Conservation (phyloP, 2,329 filamentous ascomycete genomes). For the Fusarium begoniae region DNA sequence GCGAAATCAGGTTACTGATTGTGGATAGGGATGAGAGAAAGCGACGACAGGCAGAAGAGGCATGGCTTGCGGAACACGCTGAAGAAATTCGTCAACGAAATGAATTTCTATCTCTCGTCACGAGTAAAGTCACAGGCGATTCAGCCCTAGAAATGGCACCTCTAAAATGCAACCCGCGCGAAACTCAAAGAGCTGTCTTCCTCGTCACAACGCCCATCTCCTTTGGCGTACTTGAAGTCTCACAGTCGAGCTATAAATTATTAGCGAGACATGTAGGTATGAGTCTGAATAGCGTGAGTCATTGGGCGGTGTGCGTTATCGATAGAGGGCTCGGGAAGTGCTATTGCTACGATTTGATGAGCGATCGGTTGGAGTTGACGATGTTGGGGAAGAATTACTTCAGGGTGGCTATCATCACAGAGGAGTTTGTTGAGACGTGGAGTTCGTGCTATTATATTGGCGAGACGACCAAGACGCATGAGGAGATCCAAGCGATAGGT, state of each 20-base stretch:
- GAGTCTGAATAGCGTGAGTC: slow-evolving; percentile 41
- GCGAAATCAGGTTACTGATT: background rate
- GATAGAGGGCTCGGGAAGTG: slow-evolving; percentile 30
- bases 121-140: slow-evolving; percentile 32
- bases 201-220: slow-evolving; percentile 37
- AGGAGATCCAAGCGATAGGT: slow-evolving; percentile 37
- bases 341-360: slow-evolving; percentile 42
- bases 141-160: slow-evolving; percentile 35
- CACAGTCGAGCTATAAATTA: slow-evolving; percentile 33
- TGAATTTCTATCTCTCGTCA: slow-evolving; percentile 27
- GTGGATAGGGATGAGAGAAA: slow-evolving; percentile 22
- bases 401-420: slow-evolving; percentile 26
- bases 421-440: slow-evolving; percentile 38
- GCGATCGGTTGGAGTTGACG: slow-evolving; percentile 36
- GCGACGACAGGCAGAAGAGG: background rate
- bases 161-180: slow-evolving; percentile 21
- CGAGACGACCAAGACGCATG: slow-evolving; percentile 40
- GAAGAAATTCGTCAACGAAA: slow-evolving; percentile 35
- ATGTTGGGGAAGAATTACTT: slow-evolving; percentile 40
- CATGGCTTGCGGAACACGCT: slow-evolving; percentile 1
- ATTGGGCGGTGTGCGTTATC: slow-evolving; percentile 41
- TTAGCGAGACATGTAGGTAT: slow-evolving; percentile 37
- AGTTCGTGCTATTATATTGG: slow-evolving; percentile 42
- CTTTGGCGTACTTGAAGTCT: slow-evolving; percentile 36
- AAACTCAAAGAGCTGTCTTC: slow-evolving; percentile 35